These are phyloP conservation scores for Diaporthe capsici DNA, from an alignment of 2,329 filamentous ascomycete genomes.

Conservation along the genomic window DNA sequence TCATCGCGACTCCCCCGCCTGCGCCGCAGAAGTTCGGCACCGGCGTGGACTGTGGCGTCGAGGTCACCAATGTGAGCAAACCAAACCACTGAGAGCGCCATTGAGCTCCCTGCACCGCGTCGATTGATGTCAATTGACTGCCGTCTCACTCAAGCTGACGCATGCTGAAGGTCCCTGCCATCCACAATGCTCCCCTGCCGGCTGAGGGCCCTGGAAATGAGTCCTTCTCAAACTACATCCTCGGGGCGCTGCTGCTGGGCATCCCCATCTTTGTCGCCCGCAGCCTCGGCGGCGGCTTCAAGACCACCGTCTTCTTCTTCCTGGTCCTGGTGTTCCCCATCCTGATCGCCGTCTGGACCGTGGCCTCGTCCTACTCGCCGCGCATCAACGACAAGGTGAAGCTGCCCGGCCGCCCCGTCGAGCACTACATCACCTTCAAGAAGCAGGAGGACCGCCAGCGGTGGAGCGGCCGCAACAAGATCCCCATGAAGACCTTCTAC, in stretches of 20 bases:
- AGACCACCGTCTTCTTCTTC: slow-evolving; percentile 90
- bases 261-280: slow-evolving; percentile 86
- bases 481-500: slow-evolving; percentile 93
- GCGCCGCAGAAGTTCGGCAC: slow-evolving; percentile 63
- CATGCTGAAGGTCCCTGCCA: slow-evolving; percentile 78
- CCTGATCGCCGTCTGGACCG: slow-evolving; percentile 84
- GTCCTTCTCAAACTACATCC: slow-evolving; percentile 86
- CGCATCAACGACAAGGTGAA: slow-evolving; percentile 93
- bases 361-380: slow-evolving; percentile 84
- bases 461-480: slow-evolving; percentile 84
- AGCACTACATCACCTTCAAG: slow-evolving; percentile 91
- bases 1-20: slow-evolving; percentile 69
- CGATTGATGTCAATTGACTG: slow-evolving; percentile 1
- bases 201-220: slow-evolving; percentile 88
- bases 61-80: slow-evolving; percentile 65
- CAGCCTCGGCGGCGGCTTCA: slow-evolving; percentile 85
- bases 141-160: slow-evolving; percentile 14
- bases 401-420: slow-evolving; percentile 87
- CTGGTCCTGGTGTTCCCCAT: slow-evolving; percentile 84
- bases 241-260: slow-evolving; percentile 77
- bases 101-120: background rate
- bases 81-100: background rate
- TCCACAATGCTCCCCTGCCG: slow-evolving; percentile 94
- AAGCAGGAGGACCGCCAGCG: slow-evolving; percentile 69
- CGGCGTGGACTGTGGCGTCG: slow-evolving; percentile 67